These are phyloP conservation scores for Fusarium ambrosium DNA, from an alignment of 2,329 filamentous ascomycete genomes.

Conservation along the genomic window DNA sequence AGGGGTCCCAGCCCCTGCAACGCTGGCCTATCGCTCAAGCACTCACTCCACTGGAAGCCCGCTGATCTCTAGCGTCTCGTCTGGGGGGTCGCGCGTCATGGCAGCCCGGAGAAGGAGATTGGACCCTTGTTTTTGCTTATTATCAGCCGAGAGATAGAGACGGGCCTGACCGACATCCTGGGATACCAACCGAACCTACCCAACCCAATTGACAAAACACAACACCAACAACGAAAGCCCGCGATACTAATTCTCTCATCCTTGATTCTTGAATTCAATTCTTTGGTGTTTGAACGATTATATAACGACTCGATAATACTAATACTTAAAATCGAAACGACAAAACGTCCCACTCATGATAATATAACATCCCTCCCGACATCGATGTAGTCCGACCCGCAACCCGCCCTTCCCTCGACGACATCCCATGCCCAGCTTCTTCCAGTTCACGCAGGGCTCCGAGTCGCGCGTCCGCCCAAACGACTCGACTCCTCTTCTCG, in stretches of 20 bases:
- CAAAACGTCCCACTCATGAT: background rate
- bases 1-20: constrained; percentile 17
- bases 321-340: background rate
- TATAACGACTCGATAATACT: background rate
- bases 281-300: background rate
- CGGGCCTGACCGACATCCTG: background rate
- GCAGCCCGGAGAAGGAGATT: constrained; percentile 3
- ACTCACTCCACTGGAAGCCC: constrained; percentile 26
- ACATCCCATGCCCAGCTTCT: constrained; percentile 71
- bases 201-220: constrained; percentile 18
- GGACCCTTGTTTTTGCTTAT: constrained; percentile 32
- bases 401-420: constrained; percentile 17
- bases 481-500: constrained; percentile 72
- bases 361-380: constrained; percentile 7
- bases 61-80: constrained; percentile 8
- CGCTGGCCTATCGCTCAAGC: background rate
- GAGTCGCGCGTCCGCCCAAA: constrained; percentile 68
- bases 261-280: background rate
- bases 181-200: background rate
- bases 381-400: constrained; percentile 40
- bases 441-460: constrained; percentile 75
- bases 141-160: constrained; percentile 27
- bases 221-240: constrained; percentile 18
- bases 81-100: constrained; percentile 27
- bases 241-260: constrained; percentile 25